A percentile compares a stretch with the other conserved stretches of the same genome.
Evolutionary conservation across 805 yeast species (phyloP).

Genomic region (Isabelozyma heimii): DNA sequence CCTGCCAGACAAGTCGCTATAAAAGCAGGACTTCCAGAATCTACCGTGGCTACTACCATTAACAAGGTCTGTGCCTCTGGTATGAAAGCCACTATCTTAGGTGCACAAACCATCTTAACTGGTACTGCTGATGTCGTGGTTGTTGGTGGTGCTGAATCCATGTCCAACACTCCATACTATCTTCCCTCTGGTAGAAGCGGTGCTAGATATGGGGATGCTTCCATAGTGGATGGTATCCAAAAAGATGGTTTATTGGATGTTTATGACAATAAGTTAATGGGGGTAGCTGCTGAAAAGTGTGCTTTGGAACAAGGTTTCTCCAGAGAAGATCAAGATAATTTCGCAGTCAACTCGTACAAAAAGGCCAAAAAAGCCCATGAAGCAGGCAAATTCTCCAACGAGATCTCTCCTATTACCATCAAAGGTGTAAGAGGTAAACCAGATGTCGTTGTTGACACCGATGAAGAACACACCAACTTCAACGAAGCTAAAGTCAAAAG

Average conservation of each 20-base stretch:
- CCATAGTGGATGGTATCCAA: conserved; percentile 82
- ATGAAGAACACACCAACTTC: conserved; percentile 81
- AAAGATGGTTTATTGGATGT: conserved; percentile 94
- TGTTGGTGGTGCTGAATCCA: conserved; percentile 97
- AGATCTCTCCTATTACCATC: conserved; percentile 84
- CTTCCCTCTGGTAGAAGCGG: conserved; percentile 83
- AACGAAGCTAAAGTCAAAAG: conserved; percentile 71
- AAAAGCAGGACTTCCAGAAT: conserved; percentile 79
- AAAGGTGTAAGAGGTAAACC: conserved; percentile 91
- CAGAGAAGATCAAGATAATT: conserved; percentile 87
- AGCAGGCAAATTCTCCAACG: conserved; percentile 76
- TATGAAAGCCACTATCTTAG: conserved; percentile 84
- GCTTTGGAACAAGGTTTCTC: conserved; percentile 76
- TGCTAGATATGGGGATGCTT: conserved; percentile 81
- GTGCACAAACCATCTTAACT: conserved; percentile 83
- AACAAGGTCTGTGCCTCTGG: conserved; percentile 99
- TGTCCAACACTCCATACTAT: conserved; percentile 95
- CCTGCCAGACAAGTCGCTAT: conserved; percentile 98
- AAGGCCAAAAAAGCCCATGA: conserved; percentile 81
- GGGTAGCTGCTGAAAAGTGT: conserved; percentile 95
- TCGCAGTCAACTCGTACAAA: conserved; percentile 79
- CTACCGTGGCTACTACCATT: conserved; percentile 82
- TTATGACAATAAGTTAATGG: conserved; percentile 87
- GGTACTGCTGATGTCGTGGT: conserved; percentile 91
- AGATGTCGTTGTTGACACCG: conserved; percentile 64